Evolutionary conservation across 2,329 filamentous ascomycete genomes (phyloP), one percentile per base, ranked within the genome.

Genomic region (Penicillium digitatum): DNA sequence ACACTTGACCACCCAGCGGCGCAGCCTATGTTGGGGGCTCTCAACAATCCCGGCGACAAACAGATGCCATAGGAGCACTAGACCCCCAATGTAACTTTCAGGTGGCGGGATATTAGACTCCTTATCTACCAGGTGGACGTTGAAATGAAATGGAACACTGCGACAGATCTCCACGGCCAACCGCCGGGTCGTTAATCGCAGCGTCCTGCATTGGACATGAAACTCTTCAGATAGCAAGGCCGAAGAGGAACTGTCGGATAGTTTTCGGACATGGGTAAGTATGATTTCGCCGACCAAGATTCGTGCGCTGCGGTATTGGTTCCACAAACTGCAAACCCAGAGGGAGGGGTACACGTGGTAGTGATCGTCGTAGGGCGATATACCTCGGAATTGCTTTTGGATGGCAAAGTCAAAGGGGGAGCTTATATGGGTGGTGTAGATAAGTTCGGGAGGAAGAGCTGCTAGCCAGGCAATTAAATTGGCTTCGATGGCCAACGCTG

Each of bases 271-370:
- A 14, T 63, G 68, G 16, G 58, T 63, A 2, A 71, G 66, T 12
- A 86, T 76, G 39, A 76, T 73, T 57, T 83, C 77, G 63, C 77
- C 79, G 16, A 78, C 65, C 10, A 85, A 68, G 24, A 84, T 79
- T n/a, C 81, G 79, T 7, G 77, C 76, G 76, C 81, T 84, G 24
- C 84, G 81, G 61, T 81, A 84, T 60, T 85, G 79, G 56, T 81
- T 82, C 81, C 81, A 86, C 38, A 81, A 75, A 24, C 80, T 76
- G 9, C 79, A 80, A 18, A 77, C 71, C 75, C 79, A 83, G 52
- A 83, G 77, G 57, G 80, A 78, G 16, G 69, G 67, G 61, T 86
- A 86, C 22, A 76, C 66, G 64, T 86, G 82, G 62, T 82, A 85
- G 51, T 76, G 73, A 12, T 78, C 76, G 18, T 77, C 74, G 56